Conservation (phyloP, 2,329 filamentous ascomycete species). For the Sclerotinia trifoliorum region DNA sequence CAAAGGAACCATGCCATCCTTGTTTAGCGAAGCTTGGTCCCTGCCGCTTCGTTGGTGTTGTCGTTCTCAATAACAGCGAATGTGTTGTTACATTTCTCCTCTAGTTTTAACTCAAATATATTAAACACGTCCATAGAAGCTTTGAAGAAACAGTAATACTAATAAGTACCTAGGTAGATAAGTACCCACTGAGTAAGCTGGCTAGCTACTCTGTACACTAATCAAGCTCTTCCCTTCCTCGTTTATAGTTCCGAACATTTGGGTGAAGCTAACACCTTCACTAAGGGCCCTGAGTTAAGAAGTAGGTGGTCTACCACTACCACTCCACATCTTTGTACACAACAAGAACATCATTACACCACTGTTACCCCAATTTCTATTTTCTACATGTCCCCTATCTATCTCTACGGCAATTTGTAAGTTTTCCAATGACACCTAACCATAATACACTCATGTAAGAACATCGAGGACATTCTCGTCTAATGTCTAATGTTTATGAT, state of each 20-base stretch:
- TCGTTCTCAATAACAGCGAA: background rate
- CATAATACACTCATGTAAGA: too few species aligned
- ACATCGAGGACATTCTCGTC: too few species aligned
- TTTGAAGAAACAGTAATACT: background rate
- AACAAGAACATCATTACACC: background rate
- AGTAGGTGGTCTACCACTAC: background rate
- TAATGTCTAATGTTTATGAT: too few species aligned
- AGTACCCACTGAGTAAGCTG: background rate
- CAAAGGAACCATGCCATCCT: slow-evolving; percentile 2
- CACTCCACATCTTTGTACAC: background rate
- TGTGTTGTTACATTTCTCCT: background rate
- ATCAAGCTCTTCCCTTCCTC: background rate
- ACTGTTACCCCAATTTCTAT: background rate
- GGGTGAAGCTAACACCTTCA: background rate
- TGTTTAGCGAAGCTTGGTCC: slow-evolving; percentile 1
- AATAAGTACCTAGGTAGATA: too few species aligned
- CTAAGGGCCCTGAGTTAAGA: background rate
- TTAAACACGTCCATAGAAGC: background rate
- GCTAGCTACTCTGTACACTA: too few species aligned
- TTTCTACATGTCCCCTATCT: background rate
- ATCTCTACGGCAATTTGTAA: background rate
- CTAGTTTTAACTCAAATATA: background rate
- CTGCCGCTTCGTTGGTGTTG: background rate
- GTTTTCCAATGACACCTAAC: too few species aligned
- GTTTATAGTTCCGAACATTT: background rate